Base-by-base conservation (phyloP, 129 eudicot genomes). In the Ambrosia trifida region DNA sequence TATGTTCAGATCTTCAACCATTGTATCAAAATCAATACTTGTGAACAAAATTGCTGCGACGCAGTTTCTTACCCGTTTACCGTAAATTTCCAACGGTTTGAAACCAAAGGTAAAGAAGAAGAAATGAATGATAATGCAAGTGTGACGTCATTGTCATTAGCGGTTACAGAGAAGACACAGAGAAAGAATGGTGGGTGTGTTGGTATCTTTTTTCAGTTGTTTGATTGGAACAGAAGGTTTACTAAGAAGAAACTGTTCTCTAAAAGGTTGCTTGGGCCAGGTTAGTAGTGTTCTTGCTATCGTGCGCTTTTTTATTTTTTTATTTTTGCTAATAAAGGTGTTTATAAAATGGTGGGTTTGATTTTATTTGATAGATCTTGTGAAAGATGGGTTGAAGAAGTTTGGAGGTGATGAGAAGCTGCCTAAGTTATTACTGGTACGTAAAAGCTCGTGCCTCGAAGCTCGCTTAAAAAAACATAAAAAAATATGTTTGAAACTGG, bases 201-300 rank as follows among this genome's bases (percentile, higher is more conserved):
- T 20, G 96, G 97, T 30, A 81, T 89, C 36, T 87, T 94, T 79
- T 94, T 83, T 72, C 95, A 94, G 60, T 86, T 94, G 32, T 87
- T 94, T 61, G 98, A 94, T 83, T 93, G 98, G 98, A 93, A 89
- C 70, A 70, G 90, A 45, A 87, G 98, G 73, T 80, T 94, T 24
- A 86, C 95, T 1, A 94, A 89, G 85, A 94, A 94, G 93, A 94
- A 84, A 72, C 76, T 89, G 0, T 87, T 84, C 74, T 79, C 97
- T 35, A 94, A 82, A 72, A 85, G 92, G 74, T 83, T 94, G 82
- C 97, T 89, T 74, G 77, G 91, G 1, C 87, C 95, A 78, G 96
- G 97, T 94, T 36, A 77, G n/a, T n/a, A n/a, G 80, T 14, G 35
- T 7, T 47, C 2, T 40, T 40, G n/a, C 40, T 40, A 40, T 40